Evolutionary conservation across 129 eudicot species (phyloP).

Genomic region (Tagetes erecta): DNA sequence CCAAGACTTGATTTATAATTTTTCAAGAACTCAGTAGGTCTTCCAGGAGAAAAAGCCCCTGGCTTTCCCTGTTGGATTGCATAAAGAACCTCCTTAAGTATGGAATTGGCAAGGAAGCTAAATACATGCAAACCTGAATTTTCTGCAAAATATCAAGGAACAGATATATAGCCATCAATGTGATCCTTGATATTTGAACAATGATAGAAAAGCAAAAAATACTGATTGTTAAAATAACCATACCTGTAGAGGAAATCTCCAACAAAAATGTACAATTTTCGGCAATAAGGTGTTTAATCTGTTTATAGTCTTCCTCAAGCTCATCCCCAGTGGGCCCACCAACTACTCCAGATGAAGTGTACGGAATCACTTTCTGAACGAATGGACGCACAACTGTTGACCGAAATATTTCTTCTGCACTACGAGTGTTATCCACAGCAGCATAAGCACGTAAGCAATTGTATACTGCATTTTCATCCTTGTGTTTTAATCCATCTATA

Average conservation of each 20-base stretch:
- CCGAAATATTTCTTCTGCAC: constrained; percentile 88
- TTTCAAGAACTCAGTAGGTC: constrained; percentile 85
- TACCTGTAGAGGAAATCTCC: constrained; percentile 84
- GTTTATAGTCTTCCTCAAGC: constrained; percentile 71
- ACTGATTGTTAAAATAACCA: constrained; percentile 9
- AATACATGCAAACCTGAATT: constrained; percentile 97
- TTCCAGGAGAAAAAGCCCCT: constrained; percentile 96
- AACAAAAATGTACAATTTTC: constrained; percentile 84
- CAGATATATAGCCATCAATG: constrained; percentile 13
- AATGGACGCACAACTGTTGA: constrained; percentile 79
- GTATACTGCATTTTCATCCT: constrained; percentile 87
- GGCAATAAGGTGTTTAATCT: constrained; percentile 58
- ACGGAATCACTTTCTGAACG: constrained; percentile 65
- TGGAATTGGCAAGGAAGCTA: constrained; percentile 94
- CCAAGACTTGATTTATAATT: constrained; percentile 84
- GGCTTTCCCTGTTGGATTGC: constrained; percentile 92
- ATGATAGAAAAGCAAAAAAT: background rate
- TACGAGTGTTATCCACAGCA: constrained; percentile 81
- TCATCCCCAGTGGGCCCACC: constrained; percentile 71
- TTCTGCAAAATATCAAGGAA: constrained; percentile 50
- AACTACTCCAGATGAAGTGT: constrained; percentile 47
- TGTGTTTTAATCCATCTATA: constrained; percentile 84
- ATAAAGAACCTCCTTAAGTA: constrained; percentile 82
- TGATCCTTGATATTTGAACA: background rate
- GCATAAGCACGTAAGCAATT: constrained; percentile 99